phyloP scores from a whole-genome alignment of 805 yeast species.

The Lachancea thermotolerans region DNA sequence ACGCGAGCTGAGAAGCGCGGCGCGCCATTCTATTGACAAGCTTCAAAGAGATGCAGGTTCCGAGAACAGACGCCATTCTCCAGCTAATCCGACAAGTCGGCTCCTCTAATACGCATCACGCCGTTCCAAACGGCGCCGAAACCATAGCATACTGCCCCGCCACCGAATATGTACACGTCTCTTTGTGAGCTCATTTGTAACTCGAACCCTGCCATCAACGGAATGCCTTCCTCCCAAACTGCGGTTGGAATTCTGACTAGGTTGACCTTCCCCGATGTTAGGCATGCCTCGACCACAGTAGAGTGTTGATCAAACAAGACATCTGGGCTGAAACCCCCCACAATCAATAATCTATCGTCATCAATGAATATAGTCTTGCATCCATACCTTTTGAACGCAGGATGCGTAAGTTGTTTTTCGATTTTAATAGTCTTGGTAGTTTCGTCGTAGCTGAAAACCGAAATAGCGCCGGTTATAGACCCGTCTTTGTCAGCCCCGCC shows the following conservation, averaged over 20 bases:
- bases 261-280: conserved; percentile 13
- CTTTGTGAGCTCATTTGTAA: conserved; percentile 24
- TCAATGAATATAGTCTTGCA: conserved; percentile 32
- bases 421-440: conserved; percentile 17
- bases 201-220: conserved; percentile 51
- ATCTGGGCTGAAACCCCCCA: conserved; percentile 51
- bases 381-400: conserved; percentile 44
- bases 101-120: conserved; percentile 6
- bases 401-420: conserved; percentile 18
- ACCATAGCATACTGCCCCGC: conserved; percentile 80
- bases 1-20: no score
- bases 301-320: conserved; percentile 30
- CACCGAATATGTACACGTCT: conserved; percentile 38
- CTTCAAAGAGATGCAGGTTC: no score
- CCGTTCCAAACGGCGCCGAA: conserved; percentile 57
- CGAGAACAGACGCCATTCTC: no score
- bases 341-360: conserved; percentile 36
- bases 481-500: conserved; percentile 24
- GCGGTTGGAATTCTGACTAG: conserved; percentile 28
- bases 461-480: conserved; percentile 27
- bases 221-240: conserved; percentile 35
- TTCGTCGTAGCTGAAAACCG: conserved; percentile 25
- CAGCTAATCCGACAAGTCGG: not conserved
- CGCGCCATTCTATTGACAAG: no score
- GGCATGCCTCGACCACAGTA: conserved; percentile 35